Percentiles rank a stretch among this genome's conserved stretches.
phyloP scores from a whole-genome alignment of 2,329 filamentous ascomycete species.

The Sporothrix protearum region DNA sequence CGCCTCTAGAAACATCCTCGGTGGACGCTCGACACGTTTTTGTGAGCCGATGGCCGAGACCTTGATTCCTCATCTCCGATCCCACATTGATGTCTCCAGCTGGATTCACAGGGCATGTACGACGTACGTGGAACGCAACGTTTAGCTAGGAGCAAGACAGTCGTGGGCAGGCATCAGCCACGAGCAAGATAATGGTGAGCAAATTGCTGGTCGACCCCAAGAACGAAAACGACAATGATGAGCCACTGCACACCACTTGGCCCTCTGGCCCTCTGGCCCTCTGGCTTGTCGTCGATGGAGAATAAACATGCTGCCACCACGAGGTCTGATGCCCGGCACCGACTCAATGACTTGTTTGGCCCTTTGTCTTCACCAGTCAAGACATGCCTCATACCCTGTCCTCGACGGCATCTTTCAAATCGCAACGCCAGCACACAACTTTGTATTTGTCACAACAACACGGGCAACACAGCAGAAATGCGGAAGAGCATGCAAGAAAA shows the following conservation, averaged over 20 bases:
- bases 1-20: constrained; percentile 7
- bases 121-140: background rate
- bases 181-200: background rate
- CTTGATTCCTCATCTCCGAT: background rate
- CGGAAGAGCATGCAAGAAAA: background rate
- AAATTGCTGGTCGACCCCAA: background rate
- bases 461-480: background rate
- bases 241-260: background rate
- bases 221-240: background rate
- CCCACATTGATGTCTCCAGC: background rate
- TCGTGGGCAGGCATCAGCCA: background rate
- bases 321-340: background rate
- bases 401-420: background rate
- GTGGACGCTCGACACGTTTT: background rate
- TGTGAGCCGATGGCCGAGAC: background rate
- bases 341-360: background rate
- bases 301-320: background rate
- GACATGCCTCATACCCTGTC: background rate
- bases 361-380: background rate
- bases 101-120: background rate
- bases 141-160: background rate
- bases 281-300: background rate
- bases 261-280: too few relatives aligned
- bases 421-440: background rate
- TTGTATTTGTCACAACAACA: background rate